These are phyloP conservation scores for Kodamaea plutei DNA, from an alignment of 1,139 yeast species.

Conservation along the genomic window DNA sequence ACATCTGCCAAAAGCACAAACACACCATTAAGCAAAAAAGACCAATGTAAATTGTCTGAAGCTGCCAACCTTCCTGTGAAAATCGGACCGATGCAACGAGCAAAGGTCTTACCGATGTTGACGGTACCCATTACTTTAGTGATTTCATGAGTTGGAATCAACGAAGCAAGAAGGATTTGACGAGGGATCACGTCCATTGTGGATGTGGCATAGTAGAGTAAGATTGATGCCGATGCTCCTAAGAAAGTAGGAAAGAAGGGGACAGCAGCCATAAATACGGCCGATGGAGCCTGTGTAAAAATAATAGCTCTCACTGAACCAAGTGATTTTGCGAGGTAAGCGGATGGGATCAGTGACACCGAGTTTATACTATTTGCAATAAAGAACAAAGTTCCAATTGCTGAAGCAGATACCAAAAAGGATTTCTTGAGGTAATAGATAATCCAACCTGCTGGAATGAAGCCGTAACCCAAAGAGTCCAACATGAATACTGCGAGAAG, in stretches of 20 bases:
- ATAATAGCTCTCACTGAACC: constrained; percentile 82
- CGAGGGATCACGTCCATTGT: constrained; percentile 93
- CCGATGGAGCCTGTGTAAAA: constrained; percentile 77
- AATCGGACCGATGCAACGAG: constrained; percentile 76
- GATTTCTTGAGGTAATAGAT: constrained; percentile 64
- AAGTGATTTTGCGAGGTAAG: constrained; percentile 57
- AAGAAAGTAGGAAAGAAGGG: constrained; percentile 22
- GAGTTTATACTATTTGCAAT: constrained; percentile 57
- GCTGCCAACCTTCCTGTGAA: constrained; percentile 74
- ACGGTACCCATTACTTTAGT: constrained; percentile 82
- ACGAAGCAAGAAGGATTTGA: constrained; percentile 68
- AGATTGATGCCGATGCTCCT: constrained; percentile 47
- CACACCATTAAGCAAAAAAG: constrained; percentile 62
- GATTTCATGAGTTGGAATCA: constrained; percentile 59
- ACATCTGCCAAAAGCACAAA: constrained; percentile 47
- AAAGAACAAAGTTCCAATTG: constrained; percentile 54
- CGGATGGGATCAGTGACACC: constrained; percentile 64
- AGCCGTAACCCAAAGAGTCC: constrained; percentile 85
- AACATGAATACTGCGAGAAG: constrained; percentile 55
- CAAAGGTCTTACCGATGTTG: constrained; percentile 79
- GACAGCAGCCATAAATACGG: constrained; percentile 43
- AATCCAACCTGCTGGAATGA: constrained; percentile 85
- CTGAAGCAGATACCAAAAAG: constrained; percentile 38
- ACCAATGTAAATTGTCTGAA: constrained; percentile 43
- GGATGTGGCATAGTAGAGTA: constrained; percentile 52